Percentiles rank a stretch among this genome's conserved stretches.
These are phyloP conservation scores for Neurospora sp. DNA, from an alignment of 495 filamentous ascomycete species.

Conservation along the genomic window DNA sequence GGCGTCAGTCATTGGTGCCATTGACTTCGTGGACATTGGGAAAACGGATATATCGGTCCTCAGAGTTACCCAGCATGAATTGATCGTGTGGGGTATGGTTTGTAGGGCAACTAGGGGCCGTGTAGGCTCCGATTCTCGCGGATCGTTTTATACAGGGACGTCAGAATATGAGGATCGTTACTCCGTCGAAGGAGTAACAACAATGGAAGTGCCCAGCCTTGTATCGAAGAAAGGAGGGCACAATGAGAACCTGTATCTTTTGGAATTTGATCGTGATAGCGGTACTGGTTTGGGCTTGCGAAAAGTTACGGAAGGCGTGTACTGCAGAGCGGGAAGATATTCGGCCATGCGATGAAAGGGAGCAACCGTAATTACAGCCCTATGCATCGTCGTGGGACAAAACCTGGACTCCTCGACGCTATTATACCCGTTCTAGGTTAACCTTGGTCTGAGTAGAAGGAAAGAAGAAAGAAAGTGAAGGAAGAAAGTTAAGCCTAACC, in stretches of 20 bases:
- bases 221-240: neutral
- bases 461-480: neutral
- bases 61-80: neutral
- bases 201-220: neutral
- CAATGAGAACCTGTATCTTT: neutral
- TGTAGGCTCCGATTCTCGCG: neutral
- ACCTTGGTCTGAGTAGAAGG: neutral
- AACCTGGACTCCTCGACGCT: neutral
- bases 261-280: neutral
- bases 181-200: neutral
- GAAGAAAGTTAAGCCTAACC: too few relatives aligned
- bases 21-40: neutral
- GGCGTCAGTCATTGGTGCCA: neutral
- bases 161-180: neutral
- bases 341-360: neutral
- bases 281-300: neutral
- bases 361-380: neutral
- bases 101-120: neutral
- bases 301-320: neutral
- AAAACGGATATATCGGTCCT: neutral
- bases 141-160: neutral
- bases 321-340: neutral
- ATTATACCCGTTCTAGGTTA: neutral
- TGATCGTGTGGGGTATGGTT: neutral
- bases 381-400: neutral